These are phyloP conservation scores for Arabis hirsuta DNA, from an alignment of 345 rosid genomes.

Conservation along the genomic window DNA sequence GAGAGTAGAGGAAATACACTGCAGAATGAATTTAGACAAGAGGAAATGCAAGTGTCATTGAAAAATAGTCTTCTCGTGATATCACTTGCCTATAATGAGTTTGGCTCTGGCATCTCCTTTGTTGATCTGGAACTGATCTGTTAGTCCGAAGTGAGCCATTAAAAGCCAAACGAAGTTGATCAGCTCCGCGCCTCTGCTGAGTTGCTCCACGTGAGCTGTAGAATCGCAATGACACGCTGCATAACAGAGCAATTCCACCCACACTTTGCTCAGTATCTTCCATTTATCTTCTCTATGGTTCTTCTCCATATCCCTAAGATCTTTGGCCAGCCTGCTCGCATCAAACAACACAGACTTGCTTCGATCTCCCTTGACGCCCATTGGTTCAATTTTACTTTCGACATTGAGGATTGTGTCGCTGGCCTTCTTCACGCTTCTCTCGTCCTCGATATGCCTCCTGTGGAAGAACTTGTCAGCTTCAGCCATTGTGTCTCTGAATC, in stretches of 20 bases:
- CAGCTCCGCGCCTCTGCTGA: constrained; percentile 71
- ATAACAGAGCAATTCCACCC: constrained; percentile 65
- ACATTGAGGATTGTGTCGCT: constrained; percentile 33
- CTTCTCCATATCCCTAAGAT: constrained; percentile 40
- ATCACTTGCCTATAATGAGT: constrained; percentile 53
- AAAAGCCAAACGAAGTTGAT: constrained; percentile 67
- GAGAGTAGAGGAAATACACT: constrained; percentile 7
- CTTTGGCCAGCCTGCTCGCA: constrained; percentile 61
- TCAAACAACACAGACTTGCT: constrained; percentile 72
- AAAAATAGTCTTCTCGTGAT: background rate
- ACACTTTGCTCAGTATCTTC: constrained; percentile 57
- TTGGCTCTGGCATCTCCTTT: constrained; percentile 64
- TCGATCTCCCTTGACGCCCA: constrained; percentile 56
- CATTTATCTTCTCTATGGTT: constrained; percentile 41
- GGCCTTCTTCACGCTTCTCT: constrained; percentile 11
- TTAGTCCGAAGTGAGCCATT: constrained; percentile 79
- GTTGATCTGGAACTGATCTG: constrained; percentile 59
- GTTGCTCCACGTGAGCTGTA: constrained; percentile 60
- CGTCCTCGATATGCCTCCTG: constrained; percentile 32
- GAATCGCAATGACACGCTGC: constrained; percentile 65
- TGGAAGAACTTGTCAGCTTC: constrained; percentile 52
- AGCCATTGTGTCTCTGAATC: constrained; percentile 58
- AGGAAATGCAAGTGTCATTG: background rate
- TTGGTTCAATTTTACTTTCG: constrained; percentile 47
- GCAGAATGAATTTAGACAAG: background rate